Conservation (phyloP, 768 basidiomycete genomes). For the Boletus pseudo-olivaceus region DNA sequence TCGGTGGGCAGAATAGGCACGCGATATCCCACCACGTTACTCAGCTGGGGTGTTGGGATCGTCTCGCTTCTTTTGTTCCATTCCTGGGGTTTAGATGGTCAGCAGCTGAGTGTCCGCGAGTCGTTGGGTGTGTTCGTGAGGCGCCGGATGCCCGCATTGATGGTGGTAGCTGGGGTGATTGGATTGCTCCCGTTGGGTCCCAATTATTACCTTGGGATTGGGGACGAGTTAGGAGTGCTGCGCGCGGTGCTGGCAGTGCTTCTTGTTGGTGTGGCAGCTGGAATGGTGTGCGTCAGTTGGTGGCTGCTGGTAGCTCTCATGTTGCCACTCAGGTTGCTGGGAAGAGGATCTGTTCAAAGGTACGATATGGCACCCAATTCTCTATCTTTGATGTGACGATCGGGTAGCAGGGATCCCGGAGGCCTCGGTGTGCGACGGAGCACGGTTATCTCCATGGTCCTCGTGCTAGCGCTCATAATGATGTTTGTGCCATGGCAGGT, state of each 20-base stretch:
- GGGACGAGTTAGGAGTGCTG: conserved; percentile 42
- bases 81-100: conserved; percentile 40
- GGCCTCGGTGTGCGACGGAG: conserved; percentile 40
- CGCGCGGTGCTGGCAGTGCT: conserved; percentile 49
- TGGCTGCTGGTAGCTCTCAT: conserved; percentile 47
- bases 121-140: conserved; percentile 47
- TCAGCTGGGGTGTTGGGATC: conserved; percentile 75
- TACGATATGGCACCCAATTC: neutral
- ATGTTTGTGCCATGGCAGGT: conserved; percentile 90
- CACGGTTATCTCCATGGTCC: conserved; percentile 53
- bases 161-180: conserved; percentile 41
- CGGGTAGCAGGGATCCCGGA: conserved; percentile 25
- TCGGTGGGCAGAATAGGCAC: conserved; percentile 69
- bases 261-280: conserved; percentile 56
- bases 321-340: conserved; percentile 37
- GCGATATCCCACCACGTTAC: conserved; percentile 69
- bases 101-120: conserved; percentile 43
- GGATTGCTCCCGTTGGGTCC: conserved; percentile 57
- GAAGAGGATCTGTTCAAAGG: conserved; percentile 11
- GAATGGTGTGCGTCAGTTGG: conserved; percentile 63
- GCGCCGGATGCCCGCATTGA: conserved; percentile 38
- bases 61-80: conserved; percentile 54
- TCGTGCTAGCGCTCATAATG: conserved; percentile 65
- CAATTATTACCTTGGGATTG: conserved; percentile 57
- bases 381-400: neutral